Conservation (phyloP, 768 basidiomycete species). For the Myochromella boudieri region DNA sequence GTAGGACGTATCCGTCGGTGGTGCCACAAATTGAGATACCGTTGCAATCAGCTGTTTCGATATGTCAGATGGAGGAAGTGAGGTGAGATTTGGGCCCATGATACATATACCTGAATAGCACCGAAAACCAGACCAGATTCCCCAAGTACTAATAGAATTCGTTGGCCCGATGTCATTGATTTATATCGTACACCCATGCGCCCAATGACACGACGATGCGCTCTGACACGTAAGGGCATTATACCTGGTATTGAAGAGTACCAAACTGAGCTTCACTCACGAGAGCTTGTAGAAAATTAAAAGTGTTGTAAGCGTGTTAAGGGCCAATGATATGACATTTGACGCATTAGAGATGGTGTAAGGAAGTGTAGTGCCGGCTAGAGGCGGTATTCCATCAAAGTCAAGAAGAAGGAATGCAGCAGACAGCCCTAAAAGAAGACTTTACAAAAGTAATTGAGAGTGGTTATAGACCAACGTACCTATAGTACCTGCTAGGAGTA, state of each 20-base stretch:
- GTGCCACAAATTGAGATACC: no score
- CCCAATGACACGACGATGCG: not conserved
- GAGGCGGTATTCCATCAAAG: not conserved
- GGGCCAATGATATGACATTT: not conserved
- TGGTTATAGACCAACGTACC: slow-evolving; percentile 2
- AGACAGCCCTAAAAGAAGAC: not conserved
- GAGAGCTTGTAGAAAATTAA: slow-evolving; percentile 5
- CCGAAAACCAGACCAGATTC: not conserved
- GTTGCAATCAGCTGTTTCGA: no score
- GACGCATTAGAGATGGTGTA: not conserved
- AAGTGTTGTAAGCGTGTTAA: not conserved
- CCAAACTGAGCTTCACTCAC: not conserved
- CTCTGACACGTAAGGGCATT: not conserved
- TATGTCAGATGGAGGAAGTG: no score
- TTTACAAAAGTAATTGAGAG: not conserved
- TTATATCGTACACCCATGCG: not conserved
- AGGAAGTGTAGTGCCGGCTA: not conserved
- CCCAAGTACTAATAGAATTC: not conserved
- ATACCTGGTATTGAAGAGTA: not conserved
- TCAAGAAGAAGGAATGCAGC: not conserved
- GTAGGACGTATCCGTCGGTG: no score
- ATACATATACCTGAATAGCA: not conserved
- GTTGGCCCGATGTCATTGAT: not conserved
- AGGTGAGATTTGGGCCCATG: no score
- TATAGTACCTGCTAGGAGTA: not conserved